phyloP scores from a whole-genome alignment of 257 asterid genomes.

The Penstemon barbatus region DNA sequence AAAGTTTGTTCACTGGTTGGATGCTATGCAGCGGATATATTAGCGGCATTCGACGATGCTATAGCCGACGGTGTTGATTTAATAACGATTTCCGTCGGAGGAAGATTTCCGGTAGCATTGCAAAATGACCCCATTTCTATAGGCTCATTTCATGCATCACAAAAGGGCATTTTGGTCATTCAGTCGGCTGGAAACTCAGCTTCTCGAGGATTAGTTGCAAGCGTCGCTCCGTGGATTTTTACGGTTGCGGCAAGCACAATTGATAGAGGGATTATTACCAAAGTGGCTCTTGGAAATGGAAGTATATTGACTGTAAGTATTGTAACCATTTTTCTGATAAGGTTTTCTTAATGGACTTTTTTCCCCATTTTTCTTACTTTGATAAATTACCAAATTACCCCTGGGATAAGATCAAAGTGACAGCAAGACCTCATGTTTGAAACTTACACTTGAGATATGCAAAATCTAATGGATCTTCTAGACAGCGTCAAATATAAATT shows the following conservation, averaged over 20 bases:
- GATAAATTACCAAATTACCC: not conserved
- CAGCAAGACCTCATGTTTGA: no score
- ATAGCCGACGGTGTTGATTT: slow-evolving; percentile 55
- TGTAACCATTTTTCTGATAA: not conserved
- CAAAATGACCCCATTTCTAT: slow-evolving; percentile 32
- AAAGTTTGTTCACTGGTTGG: slow-evolving; percentile 1
- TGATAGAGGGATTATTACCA: slow-evolving; percentile 18
- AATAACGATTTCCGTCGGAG: slow-evolving; percentile 35
- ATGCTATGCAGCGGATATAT: slow-evolving; percentile 9
- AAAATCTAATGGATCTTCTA: no score
- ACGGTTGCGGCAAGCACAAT: slow-evolving; percentile 34
- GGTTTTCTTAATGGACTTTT: not conserved
- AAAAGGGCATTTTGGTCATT: slow-evolving; percentile 32
- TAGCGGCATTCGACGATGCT: slow-evolving; percentile 45
- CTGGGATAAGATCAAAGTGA: no score
- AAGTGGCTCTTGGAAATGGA: slow-evolving; percentile 33
- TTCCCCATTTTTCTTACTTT: not conserved
- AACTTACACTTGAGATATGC: no score
- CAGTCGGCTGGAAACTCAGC: slow-evolving; percentile 33
- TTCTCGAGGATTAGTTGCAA: not conserved
- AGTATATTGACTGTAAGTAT: slow-evolving; percentile 10
- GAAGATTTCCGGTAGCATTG: not conserved
- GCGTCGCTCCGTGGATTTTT: slow-evolving; percentile 34
- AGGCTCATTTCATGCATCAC: slow-evolving; percentile 38
- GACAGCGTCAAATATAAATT: no score